Percentiles rank a stretch among this genome's conserved stretches.
Evolutionary conservation across 495 filamentous ascomycete species (phyloP).

Genomic region (Talaromyces trachyspermus): DNA sequence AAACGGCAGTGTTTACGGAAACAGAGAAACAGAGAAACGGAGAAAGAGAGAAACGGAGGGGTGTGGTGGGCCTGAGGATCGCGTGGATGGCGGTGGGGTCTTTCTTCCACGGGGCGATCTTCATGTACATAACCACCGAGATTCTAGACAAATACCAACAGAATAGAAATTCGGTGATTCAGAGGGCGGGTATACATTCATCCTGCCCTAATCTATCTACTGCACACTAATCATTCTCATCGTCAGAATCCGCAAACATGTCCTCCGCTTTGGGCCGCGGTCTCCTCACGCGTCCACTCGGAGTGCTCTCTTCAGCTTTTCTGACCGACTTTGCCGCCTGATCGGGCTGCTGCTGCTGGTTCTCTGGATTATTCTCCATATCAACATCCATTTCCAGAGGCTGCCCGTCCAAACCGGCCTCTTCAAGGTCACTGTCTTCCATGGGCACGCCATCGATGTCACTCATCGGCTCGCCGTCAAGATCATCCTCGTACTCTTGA

Average conservation of each 20-base stretch:
- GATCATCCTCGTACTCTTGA: slow-evolving; percentile 23
- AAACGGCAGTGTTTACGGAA: background rate
- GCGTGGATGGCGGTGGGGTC: background rate
- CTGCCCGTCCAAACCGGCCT: slow-evolving; percentile 42
- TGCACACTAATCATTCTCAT: background rate
- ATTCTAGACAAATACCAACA: too few relatives aligned
- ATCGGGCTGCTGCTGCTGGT: slow-evolving; percentile 11
- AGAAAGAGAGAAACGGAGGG: background rate
- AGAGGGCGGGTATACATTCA: too few relatives aligned
- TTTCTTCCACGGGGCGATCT: background rate
- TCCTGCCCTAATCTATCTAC: too few relatives aligned
- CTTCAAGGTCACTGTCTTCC: slow-evolving; percentile 48
- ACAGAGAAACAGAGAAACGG: slow-evolving; percentile 2
- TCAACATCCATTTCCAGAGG: slow-evolving; percentile 46
- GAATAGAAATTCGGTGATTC: too few relatives aligned
- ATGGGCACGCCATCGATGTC: slow-evolving; percentile 47
- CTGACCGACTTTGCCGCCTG: slow-evolving; percentile 16
- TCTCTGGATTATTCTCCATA: slow-evolving; percentile 27
- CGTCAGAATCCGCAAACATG: slow-evolving; percentile 77
- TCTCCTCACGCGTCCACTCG: slow-evolving; percentile 25
- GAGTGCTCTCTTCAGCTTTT: slow-evolving; percentile 14
- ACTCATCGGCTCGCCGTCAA: slow-evolving; percentile 34
- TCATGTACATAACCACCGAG: too few relatives aligned
- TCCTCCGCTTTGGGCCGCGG: slow-evolving; percentile 80
- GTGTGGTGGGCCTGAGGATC: slow-evolving; percentile 7